Percentiles rank a stretch among this genome's conserved stretches.
These are phyloP conservation scores for Penicillium sp. DNA, from an alignment of 2,329 filamentous ascomycete genomes.

Conservation along the genomic window DNA sequence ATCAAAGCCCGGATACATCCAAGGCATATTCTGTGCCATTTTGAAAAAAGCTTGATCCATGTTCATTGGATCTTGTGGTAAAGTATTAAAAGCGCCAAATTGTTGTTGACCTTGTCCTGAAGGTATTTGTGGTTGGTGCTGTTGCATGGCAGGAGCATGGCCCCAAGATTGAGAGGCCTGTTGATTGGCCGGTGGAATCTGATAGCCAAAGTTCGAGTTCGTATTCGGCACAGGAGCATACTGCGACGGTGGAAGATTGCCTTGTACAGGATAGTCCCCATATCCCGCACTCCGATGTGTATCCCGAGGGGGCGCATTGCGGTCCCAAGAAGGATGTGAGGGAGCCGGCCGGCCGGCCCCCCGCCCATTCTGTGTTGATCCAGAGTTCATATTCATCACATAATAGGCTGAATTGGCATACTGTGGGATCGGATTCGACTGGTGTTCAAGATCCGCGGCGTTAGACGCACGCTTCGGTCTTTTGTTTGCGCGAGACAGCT, in stretches of 20 bases:
- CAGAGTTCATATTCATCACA: slow-evolving; percentile 1
- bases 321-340: background rate
- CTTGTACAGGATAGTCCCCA: background rate
- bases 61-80: slow-evolving; percentile 1
- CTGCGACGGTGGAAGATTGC: background rate
- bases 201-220: background rate
- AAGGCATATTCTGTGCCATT: slow-evolving; percentile 1
- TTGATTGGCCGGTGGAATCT: background rate
- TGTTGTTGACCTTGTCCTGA: background rate
- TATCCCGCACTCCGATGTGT: background rate
- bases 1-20: background rate
- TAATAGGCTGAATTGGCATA: slow-evolving; percentile 7
- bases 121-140: background rate
- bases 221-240: background rate
- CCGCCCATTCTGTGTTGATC: background rate
- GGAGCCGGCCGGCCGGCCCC: background rate
- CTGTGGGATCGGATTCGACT: background rate
- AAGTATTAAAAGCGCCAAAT: slow-evolving; percentile 8
- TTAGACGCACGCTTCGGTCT: slow-evolving; percentile 11
- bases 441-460: background rate
- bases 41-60: slow-evolving; percentile 11
- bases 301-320: background rate
- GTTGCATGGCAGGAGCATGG: background rate
- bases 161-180: background rate
- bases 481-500: slow-evolving; percentile 17